Conservation (phyloP, 768 basidiomycete genomes). For the Tricholoma furcatifolium region DNA sequence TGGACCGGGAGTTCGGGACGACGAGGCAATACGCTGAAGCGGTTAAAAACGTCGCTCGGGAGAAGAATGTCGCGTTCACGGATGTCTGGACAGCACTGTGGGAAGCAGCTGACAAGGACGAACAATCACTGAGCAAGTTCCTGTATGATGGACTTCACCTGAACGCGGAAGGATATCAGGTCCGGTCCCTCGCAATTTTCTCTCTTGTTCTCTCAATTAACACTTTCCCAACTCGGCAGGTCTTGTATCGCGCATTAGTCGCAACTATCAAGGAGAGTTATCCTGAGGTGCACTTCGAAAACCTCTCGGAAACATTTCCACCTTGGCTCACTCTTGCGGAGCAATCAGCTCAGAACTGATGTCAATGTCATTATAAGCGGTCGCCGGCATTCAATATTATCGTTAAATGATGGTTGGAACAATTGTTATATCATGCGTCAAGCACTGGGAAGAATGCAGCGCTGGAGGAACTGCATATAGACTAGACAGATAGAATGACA, state of each 20-base stretch:
- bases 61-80: slow-evolving; percentile 56
- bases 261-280: slow-evolving; percentile 53
- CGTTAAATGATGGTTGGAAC: no score
- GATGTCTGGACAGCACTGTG: slow-evolving; percentile 79
- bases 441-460: not conserved
- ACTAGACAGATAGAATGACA: not conserved
- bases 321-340: slow-evolving; percentile 35
- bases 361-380: not conserved
- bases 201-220: not conserved
- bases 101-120: slow-evolving; percentile 65
- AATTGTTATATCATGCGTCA: no score
- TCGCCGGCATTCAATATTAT: no score
- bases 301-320: slow-evolving; percentile 55
- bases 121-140: slow-evolving; percentile 48
- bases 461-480: not conserved
- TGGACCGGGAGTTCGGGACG: slow-evolving; percentile 61
- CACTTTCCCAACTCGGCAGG: slow-evolving; percentile 34
- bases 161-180: slow-evolving; percentile 71
- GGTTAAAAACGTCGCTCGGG: slow-evolving; percentile 57
- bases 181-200: slow-evolving; percentile 30
- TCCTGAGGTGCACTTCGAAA: slow-evolving; percentile 71
- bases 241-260: slow-evolving; percentile 64
- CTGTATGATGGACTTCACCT: slow-evolving; percentile 81
- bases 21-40: slow-evolving; percentile 73
- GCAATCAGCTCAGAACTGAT: not conserved